Evolutionary conservation across 371 early-diverging fungal species (phyloP).

Genomic region (Mortierella sp.): DNA sequence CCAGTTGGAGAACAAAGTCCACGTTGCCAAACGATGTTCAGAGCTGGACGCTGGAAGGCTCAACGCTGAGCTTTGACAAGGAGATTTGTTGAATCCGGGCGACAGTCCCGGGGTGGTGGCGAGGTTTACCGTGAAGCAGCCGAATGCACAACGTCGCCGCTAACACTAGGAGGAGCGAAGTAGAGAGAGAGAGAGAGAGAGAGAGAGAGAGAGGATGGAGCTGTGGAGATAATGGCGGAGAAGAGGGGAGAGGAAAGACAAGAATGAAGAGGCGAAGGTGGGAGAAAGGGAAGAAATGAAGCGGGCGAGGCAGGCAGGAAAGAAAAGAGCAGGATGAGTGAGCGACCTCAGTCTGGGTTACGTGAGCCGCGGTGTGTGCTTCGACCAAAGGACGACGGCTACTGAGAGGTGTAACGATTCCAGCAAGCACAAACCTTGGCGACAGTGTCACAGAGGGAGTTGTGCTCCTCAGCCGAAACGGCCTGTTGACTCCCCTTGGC

Average conservation of each 20-base stretch:
- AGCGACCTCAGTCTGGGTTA: neutral
- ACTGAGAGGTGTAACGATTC: neutral
- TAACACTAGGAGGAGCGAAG: neutral
- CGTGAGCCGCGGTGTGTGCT: neutral
- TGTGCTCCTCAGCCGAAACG: neutral
- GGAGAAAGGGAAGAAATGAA: neutral
- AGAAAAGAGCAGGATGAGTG: neutral
- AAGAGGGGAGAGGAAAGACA: neutral
- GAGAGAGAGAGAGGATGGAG: neutral
- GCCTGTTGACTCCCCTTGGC: neutral
- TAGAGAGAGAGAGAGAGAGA: neutral
- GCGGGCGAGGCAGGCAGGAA: neutral
- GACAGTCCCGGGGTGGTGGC: no score
- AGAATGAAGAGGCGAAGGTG: neutral
- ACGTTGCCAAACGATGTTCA: no score
- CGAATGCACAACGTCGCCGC: no score
- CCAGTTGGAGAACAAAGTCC: no score
- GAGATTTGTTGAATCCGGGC: no score
- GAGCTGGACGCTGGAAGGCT: no score
- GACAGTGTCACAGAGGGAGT: neutral
- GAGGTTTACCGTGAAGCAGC: no score
- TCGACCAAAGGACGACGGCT: neutral
- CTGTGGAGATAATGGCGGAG: neutral
- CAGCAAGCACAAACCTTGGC: neutral
- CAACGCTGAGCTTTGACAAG: no score